Evolutionary conservation across 768 basidiomycete species (phyloP).

Genomic region (Phlebiopsis flavidoalba): DNA sequence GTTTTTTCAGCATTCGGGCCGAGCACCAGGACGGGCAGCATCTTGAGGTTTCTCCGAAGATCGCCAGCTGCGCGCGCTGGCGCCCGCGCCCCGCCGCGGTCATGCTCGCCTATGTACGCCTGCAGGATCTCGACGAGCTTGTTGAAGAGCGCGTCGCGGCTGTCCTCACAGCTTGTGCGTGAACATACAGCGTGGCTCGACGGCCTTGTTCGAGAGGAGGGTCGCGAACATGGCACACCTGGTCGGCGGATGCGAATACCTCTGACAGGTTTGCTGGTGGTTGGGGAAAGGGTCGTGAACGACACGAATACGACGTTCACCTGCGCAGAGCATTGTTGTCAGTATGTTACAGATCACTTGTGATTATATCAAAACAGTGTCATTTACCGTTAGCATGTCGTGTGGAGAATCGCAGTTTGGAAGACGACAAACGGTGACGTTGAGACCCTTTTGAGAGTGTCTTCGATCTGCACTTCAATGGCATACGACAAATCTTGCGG

Average conservation of each 20-base stretch:
- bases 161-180: conserved; percentile 53
- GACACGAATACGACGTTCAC: conserved; percentile 57
- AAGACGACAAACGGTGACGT: conserved; percentile 88
- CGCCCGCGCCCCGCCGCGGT: conserved; percentile 89
- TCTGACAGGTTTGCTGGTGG: conserved; percentile 53
- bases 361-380: not conserved
- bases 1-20: conserved; percentile 93
- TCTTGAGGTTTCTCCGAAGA: conserved; percentile 92
- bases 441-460: too few relatives aligned
- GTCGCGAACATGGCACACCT: conserved; percentile 49
- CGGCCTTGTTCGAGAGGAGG: conserved; percentile 53
- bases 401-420: conserved; percentile 93
- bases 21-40: conserved; percentile 86
- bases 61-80: conserved; percentile 88
- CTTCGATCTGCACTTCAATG: conserved; percentile 94
- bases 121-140: conserved; percentile 48
- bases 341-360: not conserved
- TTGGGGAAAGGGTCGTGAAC: conserved; percentile 54
- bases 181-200: conserved; percentile 50
- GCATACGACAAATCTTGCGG: conserved; percentile 94
- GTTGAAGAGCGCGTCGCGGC: conserved; percentile 49
- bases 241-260: conserved; percentile 53
- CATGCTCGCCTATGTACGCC: conserved; percentile 87
- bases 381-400: conserved; percentile 78
- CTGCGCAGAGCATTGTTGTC: conserved; percentile 13